Conservation (phyloP, 768 basidiomycete species). For the Tylopilus intermedius region DNA sequence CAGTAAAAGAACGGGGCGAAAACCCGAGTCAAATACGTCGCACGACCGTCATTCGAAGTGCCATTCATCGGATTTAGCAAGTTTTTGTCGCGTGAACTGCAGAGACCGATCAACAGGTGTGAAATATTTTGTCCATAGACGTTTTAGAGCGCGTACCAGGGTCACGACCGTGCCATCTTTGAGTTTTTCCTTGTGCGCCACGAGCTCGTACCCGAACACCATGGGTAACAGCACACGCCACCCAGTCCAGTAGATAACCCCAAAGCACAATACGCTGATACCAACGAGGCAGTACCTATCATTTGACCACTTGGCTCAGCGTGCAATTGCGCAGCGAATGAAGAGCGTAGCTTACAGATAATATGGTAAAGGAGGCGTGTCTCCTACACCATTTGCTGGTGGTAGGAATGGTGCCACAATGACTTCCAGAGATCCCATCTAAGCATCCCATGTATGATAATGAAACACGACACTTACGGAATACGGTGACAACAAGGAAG, state of each 20-base stretch:
- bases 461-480: constrained; percentile 36
- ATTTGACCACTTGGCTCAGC: background rate
- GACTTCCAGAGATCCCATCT: constrained; percentile 29
- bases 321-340: constrained; percentile 25
- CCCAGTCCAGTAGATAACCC: constrained; percentile 49
- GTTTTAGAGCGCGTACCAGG: constrained; percentile 33
- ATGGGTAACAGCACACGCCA: constrained; percentile 50
- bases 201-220: constrained; percentile 44
- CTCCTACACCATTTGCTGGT: constrained; percentile 51
- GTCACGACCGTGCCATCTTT: constrained; percentile 53
- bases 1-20: too few relatives aligned
- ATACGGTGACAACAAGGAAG: constrained; percentile 46
- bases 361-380: constrained; percentile 57
- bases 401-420: constrained; percentile 52
- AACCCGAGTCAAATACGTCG: too few relatives aligned
- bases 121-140: too few relatives aligned
- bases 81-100: too few relatives aligned
- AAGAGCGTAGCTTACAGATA: constrained; percentile 36
- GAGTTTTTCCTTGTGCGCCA: constrained; percentile 44
- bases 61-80: too few relatives aligned
- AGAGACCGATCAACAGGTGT: too few relatives aligned
- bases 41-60: too few relatives aligned
- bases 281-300: constrained; percentile 50
- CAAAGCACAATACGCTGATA: constrained; percentile 42
- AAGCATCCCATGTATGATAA: constrained; percentile 7